phyloP scores from a whole-genome alignment of 2,329 filamentous ascomycete genomes.

The Myriosclerotinia duriaeana region DNA sequence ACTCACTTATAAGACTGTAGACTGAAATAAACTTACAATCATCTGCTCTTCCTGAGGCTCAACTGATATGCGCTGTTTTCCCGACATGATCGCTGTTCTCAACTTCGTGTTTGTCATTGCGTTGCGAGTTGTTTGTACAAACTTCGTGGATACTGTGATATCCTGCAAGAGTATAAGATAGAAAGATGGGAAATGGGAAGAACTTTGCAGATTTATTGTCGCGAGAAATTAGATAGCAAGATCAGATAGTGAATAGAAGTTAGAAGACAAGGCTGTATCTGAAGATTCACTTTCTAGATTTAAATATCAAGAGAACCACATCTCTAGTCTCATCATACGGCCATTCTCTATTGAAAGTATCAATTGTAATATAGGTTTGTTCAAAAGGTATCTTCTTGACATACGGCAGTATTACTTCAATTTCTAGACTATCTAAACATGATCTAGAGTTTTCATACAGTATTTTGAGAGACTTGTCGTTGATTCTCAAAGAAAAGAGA shows the following conservation, averaged over 20 bases:
- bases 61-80: not conserved
- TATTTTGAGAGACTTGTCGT: no score
- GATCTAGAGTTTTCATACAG: no score
- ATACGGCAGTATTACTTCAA: no score
- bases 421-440: no score
- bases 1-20: not conserved
- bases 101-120: not conserved
- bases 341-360: not conserved
- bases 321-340: not conserved
- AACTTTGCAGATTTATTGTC: not conserved
- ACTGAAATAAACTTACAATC: not conserved
- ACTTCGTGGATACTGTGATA: not conserved
- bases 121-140: no score
- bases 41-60: not conserved
- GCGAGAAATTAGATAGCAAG: not conserved
- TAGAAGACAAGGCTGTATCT: not conserved
- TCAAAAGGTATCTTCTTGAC: no score
- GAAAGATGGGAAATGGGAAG: not conserved
- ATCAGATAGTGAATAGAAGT: not conserved
- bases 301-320: not conserved
- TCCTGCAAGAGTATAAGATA: not conserved
- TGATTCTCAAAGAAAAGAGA: no score
- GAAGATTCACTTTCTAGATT: not conserved
- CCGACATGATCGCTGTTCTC: not conserved
- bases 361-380: no score